Base-by-base conservation (phyloP, 2,329 filamentous ascomycete species). In the Pyrenochaeta sp. region DNA sequence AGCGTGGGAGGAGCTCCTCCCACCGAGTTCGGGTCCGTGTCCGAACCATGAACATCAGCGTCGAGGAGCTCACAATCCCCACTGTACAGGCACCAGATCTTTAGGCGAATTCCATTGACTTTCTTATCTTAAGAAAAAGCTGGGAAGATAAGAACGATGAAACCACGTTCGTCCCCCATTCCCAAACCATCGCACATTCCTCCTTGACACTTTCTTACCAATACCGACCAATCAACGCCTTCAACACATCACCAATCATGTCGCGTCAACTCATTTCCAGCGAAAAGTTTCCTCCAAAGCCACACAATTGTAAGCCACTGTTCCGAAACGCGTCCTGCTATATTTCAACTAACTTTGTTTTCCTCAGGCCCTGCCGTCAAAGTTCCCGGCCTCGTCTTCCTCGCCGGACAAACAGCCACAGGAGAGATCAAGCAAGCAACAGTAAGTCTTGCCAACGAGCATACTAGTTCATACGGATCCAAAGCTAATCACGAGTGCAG, bases 381-480 rank as follows among this genome's bases (percentile, higher is more conserved):
- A 32, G 58, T 66, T n/a, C 63, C 60, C 2, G 63, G 63, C 1
- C 60, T 66, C 9, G 63, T 66, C 9, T 66, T 66, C 53, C 63
- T 60, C 41, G 63, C 63, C 15, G 63, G 63, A 12, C 63, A 66
- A 44, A 66, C 63, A 42, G 61, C 63, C 7, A 66, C 63, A 23
- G 63, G 63, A 30, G 63, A 66, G 35, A 64, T 66, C 54, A 66
- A 66, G 46, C 54, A 62, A 51, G 63, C 63, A 23, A 66, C 63
- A 31, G 63, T 64, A 56, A 37, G 58, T n/a, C 12, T 36, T 17
- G n/a, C 17, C n/a, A 9, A 27, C 9, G 4, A 9, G 4, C 4
- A 36, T 15, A 17, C 7, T 17, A n/a, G 4, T 36, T 17, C 17
- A 36, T 15, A 17, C 12, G 3, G 9, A 15, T 17, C 3, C 23